A percentile compares a stretch with the other conserved stretches of the same genome.
phyloP scores from a whole-genome alignment of 2,329 filamentous ascomycete species.

The Alternaria viburni region DNA sequence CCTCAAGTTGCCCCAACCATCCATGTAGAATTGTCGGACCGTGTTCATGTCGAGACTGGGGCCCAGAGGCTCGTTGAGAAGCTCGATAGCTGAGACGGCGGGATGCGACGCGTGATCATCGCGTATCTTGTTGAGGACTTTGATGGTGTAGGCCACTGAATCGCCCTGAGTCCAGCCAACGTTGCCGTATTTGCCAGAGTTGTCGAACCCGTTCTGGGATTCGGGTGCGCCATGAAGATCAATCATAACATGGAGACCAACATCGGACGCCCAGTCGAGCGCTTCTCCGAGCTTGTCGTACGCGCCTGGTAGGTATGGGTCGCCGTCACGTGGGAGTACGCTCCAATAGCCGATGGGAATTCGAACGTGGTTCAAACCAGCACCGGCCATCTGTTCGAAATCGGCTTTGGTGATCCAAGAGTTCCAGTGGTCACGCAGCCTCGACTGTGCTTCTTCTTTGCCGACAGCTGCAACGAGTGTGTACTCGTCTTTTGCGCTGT shows the following conservation, averaged over 20 bases:
- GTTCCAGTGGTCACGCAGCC: conserved; percentile 64
- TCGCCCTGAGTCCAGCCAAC: conserved; percentile 56
- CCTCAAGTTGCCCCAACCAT: conserved; percentile 55
- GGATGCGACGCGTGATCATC: conserved; percentile 54
- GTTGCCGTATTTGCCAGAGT: conserved; percentile 61
- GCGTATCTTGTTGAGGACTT: conserved; percentile 55
- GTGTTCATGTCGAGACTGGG: conserved; percentile 51
- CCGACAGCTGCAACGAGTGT: conserved; percentile 59
- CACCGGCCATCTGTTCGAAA: conserved; percentile 61
- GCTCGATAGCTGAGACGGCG: conserved; percentile 55
- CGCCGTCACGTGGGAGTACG: conserved; percentile 57
- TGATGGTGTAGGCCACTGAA: conserved; percentile 49
- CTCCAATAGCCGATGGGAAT: conserved; percentile 74
- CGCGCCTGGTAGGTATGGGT: conserved; percentile 69
- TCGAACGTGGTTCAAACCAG: conserved; percentile 67
- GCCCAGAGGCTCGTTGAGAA: conserved; percentile 57
- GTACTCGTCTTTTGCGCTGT: conserved; percentile 64
- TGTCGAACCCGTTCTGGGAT: conserved; percentile 73
- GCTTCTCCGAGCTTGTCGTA: conserved; percentile 63
- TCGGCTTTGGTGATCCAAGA: conserved; percentile 63
- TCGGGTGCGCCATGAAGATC: conserved; percentile 71
- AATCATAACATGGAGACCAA: conserved; percentile 68
- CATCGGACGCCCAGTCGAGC: conserved; percentile 63
- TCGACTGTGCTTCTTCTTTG: conserved; percentile 54
- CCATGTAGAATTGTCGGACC: conserved; percentile 55